These are phyloP conservation scores for Gossypium longicalyx DNA, from an alignment of 345 rosid genomes.

Conservation along the genomic window DNA sequence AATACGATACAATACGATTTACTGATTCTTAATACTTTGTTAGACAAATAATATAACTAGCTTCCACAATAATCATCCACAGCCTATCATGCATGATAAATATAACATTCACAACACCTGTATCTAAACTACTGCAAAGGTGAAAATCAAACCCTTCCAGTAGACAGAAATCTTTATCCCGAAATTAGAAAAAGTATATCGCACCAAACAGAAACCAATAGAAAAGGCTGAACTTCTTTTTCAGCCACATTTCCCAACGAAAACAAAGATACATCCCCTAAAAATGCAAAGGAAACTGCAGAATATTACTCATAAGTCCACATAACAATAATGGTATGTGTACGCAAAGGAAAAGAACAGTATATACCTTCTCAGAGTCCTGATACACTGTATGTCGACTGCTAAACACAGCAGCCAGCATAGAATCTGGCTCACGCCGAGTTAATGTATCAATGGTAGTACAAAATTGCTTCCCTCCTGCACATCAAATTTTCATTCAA, in stretches of 20 bases:
- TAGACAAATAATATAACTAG: background rate
- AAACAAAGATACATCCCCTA: background rate
- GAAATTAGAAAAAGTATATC: background rate
- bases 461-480: conserved; percentile 85
- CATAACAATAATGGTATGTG: background rate
- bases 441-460: conserved; percentile 82
- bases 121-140: background rate
- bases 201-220: background rate
- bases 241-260: background rate
- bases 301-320: background rate
- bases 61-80: background rate
- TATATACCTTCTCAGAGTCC: conserved; percentile 52
- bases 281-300: background rate
- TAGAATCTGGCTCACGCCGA: conserved; percentile 81
- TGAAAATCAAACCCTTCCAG: background rate
- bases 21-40: background rate
- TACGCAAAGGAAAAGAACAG: background rate
- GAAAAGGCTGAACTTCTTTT: background rate
- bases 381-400: conserved; percentile 61
- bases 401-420: conserved; percentile 94
- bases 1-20: background rate
- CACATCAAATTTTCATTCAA: background rate
- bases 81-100: background rate
- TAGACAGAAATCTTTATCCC: background rate
- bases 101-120: background rate